Conservation (phyloP, 1,284 basidiomycete genomes). For the Caloboletus firmus region DNA sequence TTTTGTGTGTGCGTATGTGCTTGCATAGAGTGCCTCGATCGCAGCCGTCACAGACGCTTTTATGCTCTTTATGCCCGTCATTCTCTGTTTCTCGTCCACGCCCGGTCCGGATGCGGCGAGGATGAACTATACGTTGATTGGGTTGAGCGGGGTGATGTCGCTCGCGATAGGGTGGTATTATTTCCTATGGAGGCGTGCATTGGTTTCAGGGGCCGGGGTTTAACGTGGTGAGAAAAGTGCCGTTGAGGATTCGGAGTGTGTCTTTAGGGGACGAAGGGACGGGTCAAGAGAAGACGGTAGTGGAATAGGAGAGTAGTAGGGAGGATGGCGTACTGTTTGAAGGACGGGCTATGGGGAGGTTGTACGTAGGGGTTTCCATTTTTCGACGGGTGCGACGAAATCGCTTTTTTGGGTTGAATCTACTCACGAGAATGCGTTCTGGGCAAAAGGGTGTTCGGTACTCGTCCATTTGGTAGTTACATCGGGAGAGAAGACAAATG, state of each 20-base stretch:
- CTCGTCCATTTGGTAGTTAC: too few relatives aligned
- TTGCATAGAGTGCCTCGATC: conserved; percentile 31
- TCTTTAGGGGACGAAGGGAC: not conserved
- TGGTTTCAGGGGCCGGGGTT: conserved; percentile 28
- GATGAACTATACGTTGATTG: conserved; percentile 37
- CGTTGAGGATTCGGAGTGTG: not conserved
- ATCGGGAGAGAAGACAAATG: too few relatives aligned
- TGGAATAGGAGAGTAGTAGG: not conserved
- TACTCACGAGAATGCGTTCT: too few relatives aligned
- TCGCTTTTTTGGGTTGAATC: too few relatives aligned
- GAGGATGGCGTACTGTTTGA: not conserved
- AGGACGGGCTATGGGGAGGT: too few relatives aligned
- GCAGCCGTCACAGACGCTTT: conserved; percentile 24
- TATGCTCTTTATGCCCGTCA: conserved; percentile 33
- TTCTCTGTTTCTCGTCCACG: conserved; percentile 30
- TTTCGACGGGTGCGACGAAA: too few relatives aligned
- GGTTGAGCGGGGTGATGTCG: conserved; percentile 27
- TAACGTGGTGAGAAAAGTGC: too few relatives aligned
- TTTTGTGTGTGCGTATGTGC: too few relatives aligned
- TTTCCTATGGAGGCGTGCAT: conserved; percentile 28
- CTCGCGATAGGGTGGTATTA: conserved; percentile 31
- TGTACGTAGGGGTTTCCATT: too few relatives aligned
- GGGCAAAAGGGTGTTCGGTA: too few relatives aligned
- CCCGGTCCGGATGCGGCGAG: conserved; percentile 9
- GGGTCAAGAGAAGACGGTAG: not conserved